Evolutionary conservation across 1,284 basidiomycete species (phyloP), one percentile per base, ranked within the genome.

Genomic region (Irpex lacteus): DNA sequence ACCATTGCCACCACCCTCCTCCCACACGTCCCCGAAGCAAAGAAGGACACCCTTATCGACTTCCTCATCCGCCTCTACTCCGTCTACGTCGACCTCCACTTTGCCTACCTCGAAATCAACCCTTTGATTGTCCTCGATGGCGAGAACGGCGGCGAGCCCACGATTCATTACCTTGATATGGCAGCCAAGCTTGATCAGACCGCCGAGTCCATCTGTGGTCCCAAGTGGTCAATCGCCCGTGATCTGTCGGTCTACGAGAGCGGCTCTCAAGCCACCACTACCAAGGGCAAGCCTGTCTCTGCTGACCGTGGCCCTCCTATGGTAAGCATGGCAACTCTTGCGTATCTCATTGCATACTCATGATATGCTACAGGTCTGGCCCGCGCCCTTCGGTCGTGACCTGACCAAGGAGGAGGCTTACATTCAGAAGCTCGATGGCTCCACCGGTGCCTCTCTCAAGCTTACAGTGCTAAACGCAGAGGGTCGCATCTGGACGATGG

Each of bases 21-120:
- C 70, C 83, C 82, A 60, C 85, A 94, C 73, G 95, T 95, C 61
- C 89, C 92, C 66, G 85, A 83, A 59, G 84, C 80, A 63, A 96
- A 94, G 84, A 89, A 94, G 79, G 92, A 95, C 69, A 86, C 92
- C 54, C 89, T 98, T 65, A 85, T 92, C 72, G 95, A 99, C 82
- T 99, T 98, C 82, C 85, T 99, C 73, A 86, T 93, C 77, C 89
- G 97, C 68, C 90, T 99, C 56, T 99, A 98, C 87, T 91, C 89
- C 69, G 95, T 98, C 73, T 98, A 98, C 80, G 96, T 97, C 71
- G 95, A 98, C 77, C 90, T 97, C 64, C 95, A 97, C 83, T 97
- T 98, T 76, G 95, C 97, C 52, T 99, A 99, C 83, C 94, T 99
- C 75, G 97, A 99, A 82, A 99, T 99, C 82, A 99, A 99, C 86